These are phyloP conservation scores for Anaeramoeba flamelloides DNA, from an alignment of 78 protist species.

Conservation along the genomic window DNA sequence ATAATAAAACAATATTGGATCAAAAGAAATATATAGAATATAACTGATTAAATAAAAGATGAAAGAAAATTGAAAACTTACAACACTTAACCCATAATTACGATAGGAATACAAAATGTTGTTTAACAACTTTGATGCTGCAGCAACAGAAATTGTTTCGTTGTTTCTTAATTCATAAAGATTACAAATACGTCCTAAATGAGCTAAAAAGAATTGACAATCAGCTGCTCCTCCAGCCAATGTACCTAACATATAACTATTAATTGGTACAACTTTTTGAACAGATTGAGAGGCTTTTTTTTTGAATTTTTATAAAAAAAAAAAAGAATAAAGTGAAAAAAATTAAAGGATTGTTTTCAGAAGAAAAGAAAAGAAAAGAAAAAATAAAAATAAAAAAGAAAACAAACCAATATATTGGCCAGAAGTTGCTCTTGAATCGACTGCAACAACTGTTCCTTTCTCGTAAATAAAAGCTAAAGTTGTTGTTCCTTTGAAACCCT, in stretches of 20 bases:
- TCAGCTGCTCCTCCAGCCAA: conserved; percentile 99
- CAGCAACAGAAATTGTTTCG: conserved; percentile 87
- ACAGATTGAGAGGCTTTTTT: conserved; percentile 82
- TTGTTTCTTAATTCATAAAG: conserved; percentile 65
- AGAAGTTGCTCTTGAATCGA: conserved; percentile 89
- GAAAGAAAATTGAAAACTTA: background rate
- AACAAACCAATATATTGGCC: conserved; percentile 73
- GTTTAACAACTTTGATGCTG: conserved; percentile 90
- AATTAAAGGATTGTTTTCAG: too few relatives aligned
- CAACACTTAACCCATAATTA: conserved; percentile 83
- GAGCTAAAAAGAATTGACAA: conserved; percentile 91
- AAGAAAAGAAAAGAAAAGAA: background rate
- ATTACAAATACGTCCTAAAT: conserved; percentile 76
- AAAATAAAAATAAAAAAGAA: background rate
- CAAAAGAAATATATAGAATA: too few relatives aligned
- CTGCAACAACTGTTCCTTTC: conserved; percentile 80
- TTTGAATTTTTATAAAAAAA: background rate
- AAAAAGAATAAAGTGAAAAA: background rate
- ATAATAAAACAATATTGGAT: too few relatives aligned
- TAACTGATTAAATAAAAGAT: background rate
- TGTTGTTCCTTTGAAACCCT: too few relatives aligned
- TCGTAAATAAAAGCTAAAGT: conserved; percentile 84
- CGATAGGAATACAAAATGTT: conserved; percentile 81
- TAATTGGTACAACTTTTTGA: conserved; percentile 93
- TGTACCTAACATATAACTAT: conserved; percentile 90